Evolutionary conservation across 1,284 basidiomycete species (phyloP).

Genomic region (Pseudozyma flocculosa): DNA sequence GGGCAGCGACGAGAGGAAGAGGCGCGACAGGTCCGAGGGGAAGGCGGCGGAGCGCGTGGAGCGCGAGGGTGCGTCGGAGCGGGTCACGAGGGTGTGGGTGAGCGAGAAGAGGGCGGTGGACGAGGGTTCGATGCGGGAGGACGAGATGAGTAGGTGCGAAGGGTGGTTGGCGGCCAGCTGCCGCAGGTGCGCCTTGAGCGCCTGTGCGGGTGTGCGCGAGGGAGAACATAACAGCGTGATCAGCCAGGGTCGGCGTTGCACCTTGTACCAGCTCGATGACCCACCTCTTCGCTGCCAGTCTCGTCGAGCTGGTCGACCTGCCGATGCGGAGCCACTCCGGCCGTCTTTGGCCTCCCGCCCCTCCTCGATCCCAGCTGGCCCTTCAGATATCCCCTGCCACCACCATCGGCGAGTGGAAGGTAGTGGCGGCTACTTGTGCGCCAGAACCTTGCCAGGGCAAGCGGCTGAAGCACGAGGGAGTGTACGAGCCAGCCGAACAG

Average conservation of each 20-base stretch:
- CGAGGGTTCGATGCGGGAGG: conserved; percentile 13
- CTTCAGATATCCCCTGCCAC: not conserved
- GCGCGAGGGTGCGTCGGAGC: conserved; percentile 11
- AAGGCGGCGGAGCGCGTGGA: conserved; percentile 25
- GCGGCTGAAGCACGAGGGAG: conserved; percentile 19
- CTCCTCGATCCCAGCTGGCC: not conserved
- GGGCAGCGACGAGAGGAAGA: conserved; percentile 16
- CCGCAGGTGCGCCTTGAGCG: not conserved
- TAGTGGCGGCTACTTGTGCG: conserved; percentile 3
- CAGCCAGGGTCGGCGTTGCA: not conserved
- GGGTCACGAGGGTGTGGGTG: conserved; percentile 24
- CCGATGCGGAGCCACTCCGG: conserved; percentile 23
- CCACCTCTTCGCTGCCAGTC: not conserved
- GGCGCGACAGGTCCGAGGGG: conserved; percentile 12
- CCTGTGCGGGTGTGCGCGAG: too few species aligned
- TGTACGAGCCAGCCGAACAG: conserved; percentile 31
- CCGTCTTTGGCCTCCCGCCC: conserved; percentile 9
- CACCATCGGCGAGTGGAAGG: conserved; percentile 1
- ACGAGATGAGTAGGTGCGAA: conserved; percentile 14
- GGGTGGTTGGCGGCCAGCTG: conserved; percentile 9
- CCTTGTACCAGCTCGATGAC: conserved; percentile 1
- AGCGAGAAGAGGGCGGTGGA: conserved; percentile 21
- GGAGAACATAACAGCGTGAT: too few species aligned
- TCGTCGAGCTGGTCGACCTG: conserved; percentile 22
- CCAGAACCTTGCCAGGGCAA: conserved; percentile 15